Evolutionary conservation across 2,329 filamentous ascomycete genomes (phyloP).

Genomic region (Stagonosporopsis vannaccii): DNA sequence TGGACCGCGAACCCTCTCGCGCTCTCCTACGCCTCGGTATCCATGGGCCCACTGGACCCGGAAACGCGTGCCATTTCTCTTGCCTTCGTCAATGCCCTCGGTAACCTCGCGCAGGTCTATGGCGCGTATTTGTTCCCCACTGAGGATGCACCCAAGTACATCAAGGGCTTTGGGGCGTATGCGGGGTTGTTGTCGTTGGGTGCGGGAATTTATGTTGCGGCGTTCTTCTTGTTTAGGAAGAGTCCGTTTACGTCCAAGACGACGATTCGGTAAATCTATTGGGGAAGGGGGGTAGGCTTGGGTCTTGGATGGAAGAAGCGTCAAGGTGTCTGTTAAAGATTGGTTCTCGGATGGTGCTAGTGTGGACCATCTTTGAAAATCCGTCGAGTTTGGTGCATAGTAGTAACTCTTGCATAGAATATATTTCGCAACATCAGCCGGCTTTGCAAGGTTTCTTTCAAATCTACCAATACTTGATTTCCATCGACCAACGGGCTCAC

Average conservation of each 20-base stretch:
- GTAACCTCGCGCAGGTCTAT: slow-evolving; percentile 34
- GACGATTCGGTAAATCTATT: neutral
- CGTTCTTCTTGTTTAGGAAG: slow-evolving; percentile 30
- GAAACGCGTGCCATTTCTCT: slow-evolving; percentile 34
- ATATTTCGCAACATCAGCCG: neutral
- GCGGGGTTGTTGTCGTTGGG: slow-evolving; percentile 31
- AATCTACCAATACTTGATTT: too few relatives aligned
- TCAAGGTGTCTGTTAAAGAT: neutral
- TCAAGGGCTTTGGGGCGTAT: slow-evolving; percentile 33
- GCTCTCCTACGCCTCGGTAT: slow-evolving; percentile 29
- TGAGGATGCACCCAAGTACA: slow-evolving; percentile 31
- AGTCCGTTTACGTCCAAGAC: slow-evolving; percentile 26
- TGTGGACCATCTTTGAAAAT: neutral
- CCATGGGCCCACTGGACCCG: slow-evolving; percentile 30
- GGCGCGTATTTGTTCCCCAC: slow-evolving; percentile 31
- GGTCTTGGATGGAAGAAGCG: neutral
- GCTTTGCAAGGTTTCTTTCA: neutral
- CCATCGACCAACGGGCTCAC: too few relatives aligned
- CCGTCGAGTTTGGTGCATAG: neutral
- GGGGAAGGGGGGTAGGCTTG: neutral
- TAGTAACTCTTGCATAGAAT: neutral
- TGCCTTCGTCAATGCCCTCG: slow-evolving; percentile 33
- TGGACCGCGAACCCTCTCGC: slow-evolving; percentile 37
- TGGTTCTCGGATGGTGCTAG: neutral
- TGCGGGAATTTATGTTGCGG: slow-evolving; percentile 26